Conservation (phyloP, 2,329 filamentous ascomycete genomes). For the Aspergillus quadrilineatus region DNA sequence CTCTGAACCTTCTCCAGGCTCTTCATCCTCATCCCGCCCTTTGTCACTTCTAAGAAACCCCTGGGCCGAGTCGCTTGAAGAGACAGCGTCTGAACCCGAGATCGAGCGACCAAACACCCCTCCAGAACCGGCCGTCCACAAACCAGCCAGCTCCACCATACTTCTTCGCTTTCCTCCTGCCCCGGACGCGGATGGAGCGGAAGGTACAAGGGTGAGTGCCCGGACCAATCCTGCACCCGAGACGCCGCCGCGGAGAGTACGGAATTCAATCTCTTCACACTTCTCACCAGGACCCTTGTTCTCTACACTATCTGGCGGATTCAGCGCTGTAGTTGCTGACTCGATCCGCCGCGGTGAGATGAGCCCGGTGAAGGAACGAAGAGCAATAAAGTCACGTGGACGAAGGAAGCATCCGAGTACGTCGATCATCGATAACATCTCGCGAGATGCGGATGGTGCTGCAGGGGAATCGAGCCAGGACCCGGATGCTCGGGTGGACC, state of each 20-base stretch:
- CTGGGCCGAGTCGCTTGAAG: slow-evolving; percentile 34
- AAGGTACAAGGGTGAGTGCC: slow-evolving; percentile 21
- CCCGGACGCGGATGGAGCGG: slow-evolving; percentile 31
- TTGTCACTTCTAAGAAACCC: slow-evolving; percentile 39
- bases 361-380: slow-evolving; percentile 36
- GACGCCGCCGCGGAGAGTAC: slow-evolving; percentile 40
- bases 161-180: slow-evolving; percentile 42
- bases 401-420: slow-evolving; percentile 32
- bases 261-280: slow-evolving; percentile 51
- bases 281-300: slow-evolving; percentile 61
- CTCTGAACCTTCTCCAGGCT: slow-evolving; percentile 28
- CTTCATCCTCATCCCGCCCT: slow-evolving; percentile 32
- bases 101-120: slow-evolving; percentile 30
- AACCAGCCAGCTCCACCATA: slow-evolving; percentile 32
- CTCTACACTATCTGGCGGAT: slow-evolving; percentile 58
- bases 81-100: slow-evolving; percentile 23
- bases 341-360: slow-evolving; percentile 59
- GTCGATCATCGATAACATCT: slow-evolving; percentile 22
- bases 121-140: slow-evolving; percentile 18
- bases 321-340: slow-evolving; percentile 65
- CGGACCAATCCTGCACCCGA: slow-evolving; percentile 32
- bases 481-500: slow-evolving; percentile 27
- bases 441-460: slow-evolving; percentile 21
- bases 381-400: slow-evolving; percentile 24
- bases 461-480: slow-evolving; percentile 21